Percentiles rank a stretch among this genome's conserved stretches.
These are phyloP conservation scores for Cerioporus squamosus DNA, from an alignment of 1,284 basidiomycete genomes.

Conservation along the genomic window DNA sequence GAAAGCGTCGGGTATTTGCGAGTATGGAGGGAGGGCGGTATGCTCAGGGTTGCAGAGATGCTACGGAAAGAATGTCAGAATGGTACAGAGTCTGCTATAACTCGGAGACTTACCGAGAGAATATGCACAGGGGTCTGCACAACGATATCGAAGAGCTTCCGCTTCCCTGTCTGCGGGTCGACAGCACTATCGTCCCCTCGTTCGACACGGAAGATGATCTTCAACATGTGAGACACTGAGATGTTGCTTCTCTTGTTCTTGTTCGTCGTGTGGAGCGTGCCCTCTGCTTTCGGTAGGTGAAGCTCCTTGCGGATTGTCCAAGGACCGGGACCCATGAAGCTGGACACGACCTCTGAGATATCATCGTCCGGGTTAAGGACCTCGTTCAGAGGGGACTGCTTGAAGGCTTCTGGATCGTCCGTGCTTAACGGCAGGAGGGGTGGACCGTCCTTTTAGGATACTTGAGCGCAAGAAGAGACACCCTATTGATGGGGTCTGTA, in stretches of 20 bases:
- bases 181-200: conserved; percentile 70
- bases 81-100: not conserved
- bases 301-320: conserved; percentile 69
- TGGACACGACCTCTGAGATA: conserved; percentile 57
- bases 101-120: conserved; percentile 65
- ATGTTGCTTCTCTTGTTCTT: conserved; percentile 86
- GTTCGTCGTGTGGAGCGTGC: conserved; percentile 77
- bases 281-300: conserved; percentile 59
- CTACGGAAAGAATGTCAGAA: conserved; percentile 38
- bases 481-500: conserved; percentile 72
- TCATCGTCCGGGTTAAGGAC: conserved; percentile 50
- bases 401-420: conserved; percentile 57
- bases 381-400: conserved; percentile 55
- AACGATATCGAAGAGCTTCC: conserved; percentile 90
- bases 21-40: conserved; percentile 76
- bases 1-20: conserved; percentile 31
- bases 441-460: conserved; percentile 50
- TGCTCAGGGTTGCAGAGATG: conserved; percentile 82
- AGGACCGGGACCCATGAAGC: conserved; percentile 74
- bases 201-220: conserved; percentile 86
- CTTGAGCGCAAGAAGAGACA: conserved; percentile 73
- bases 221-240: conserved; percentile 78
- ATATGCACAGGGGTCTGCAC: conserved; percentile 84
- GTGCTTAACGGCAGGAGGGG: conserved; percentile 73
- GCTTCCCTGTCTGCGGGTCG: conserved; percentile 70